phyloP scores from a whole-genome alignment of 2,329 filamentous ascomycete genomes.

The Claviceps pazoutovae region DNA sequence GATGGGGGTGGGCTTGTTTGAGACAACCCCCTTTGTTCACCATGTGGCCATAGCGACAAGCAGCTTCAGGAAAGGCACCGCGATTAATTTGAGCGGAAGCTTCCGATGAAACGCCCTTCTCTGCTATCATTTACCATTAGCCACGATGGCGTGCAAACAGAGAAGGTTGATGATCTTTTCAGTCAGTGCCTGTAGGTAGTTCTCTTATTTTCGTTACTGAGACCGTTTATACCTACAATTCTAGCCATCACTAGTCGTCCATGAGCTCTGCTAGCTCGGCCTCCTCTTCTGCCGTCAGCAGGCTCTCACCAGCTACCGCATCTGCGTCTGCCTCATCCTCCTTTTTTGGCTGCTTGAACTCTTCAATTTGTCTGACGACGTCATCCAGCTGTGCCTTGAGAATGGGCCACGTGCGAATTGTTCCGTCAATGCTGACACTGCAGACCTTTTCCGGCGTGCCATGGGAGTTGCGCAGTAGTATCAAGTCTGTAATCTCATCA shows the following conservation, averaged over 20 bases:
- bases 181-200: background rate
- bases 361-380: slow-evolving; percentile 29
- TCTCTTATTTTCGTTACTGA: background rate
- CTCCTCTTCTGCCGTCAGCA: slow-evolving; percentile 81
- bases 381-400: slow-evolving; percentile 42
- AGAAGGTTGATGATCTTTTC: background rate
- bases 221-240: background rate
- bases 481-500: slow-evolving; percentile 78
- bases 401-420: slow-evolving; percentile 72
- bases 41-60: background rate
- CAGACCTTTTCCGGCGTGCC: slow-evolving; percentile 39
- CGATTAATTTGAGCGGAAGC: background rate
- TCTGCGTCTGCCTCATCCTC: slow-evolving; percentile 30
- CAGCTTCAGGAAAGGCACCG: background rate
- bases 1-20: background rate
- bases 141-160: background rate
- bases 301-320: slow-evolving; percentile 26
- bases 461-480: slow-evolving; percentile 36
- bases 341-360: slow-evolving; percentile 30
- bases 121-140: background rate
- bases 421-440: slow-evolving; percentile 83
- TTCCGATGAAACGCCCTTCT: background rate
- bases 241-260: slow-evolving; percentile 39
- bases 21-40: background rate
- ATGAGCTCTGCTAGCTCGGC: slow-evolving; percentile 83